Conservation (phyloP, 2,329 filamentous ascomycete genomes). For the Cladorrhinum sp. region DNA sequence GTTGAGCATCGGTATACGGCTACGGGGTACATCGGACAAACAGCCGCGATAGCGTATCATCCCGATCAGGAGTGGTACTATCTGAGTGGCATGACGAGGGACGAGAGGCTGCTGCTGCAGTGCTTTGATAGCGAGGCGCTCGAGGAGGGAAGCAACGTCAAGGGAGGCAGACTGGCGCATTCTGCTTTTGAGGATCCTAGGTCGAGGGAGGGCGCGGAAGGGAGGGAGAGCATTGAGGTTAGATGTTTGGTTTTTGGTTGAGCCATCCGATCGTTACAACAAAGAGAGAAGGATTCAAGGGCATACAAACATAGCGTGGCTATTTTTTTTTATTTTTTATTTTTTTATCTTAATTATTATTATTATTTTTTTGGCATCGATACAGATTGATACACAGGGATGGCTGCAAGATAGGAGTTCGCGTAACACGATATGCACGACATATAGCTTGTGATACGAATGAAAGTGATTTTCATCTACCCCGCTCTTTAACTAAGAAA, state of each 20-base stretch:
- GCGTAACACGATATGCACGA: too few relatives aligned
- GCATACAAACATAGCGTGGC: not conserved
- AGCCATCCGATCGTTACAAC: too few relatives aligned
- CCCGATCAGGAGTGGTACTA: conserved; percentile 71
- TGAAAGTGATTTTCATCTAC: too few relatives aligned
- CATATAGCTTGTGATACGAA: too few relatives aligned
- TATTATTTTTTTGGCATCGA: not conserved
- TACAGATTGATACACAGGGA: not conserved
- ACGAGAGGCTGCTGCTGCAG: conserved; percentile 72
- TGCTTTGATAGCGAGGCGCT: conserved; percentile 68
- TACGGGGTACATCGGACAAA: conserved; percentile 64
- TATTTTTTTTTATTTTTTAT: too few relatives aligned
- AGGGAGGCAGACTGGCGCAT: conserved; percentile 62
- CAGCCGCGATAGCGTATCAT: conserved; percentile 63
- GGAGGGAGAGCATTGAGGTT: conserved; percentile 86
- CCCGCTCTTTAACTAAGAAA: too few relatives aligned
- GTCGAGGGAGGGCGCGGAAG: conserved; percentile 65
- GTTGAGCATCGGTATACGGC: conserved; percentile 72
- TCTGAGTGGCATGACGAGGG: conserved; percentile 70
- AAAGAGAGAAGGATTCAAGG: not conserved
- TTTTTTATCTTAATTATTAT: too few relatives aligned
- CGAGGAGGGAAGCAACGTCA: conserved; percentile 46
- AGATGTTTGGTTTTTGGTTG: conserved; percentile 77
- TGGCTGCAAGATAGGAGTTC: too few relatives aligned
- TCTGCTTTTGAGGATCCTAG: conserved; percentile 76